Conservation (phyloP, 140 eudicot genomes). For the Flaveria floridana region DNA sequence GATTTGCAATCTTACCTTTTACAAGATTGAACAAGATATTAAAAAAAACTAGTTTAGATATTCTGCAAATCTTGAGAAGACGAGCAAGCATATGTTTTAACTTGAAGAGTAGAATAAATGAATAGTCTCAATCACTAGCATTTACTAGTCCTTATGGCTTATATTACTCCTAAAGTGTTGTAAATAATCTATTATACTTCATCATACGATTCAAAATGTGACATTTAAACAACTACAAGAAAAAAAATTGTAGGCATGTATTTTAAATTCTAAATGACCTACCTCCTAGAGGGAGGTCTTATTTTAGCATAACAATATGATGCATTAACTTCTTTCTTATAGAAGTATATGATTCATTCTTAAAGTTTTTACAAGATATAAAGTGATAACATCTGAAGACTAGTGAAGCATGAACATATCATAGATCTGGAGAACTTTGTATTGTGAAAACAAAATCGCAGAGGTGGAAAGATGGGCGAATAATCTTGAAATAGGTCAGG, state of each 20-base stretch:
- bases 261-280: background rate
- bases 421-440: background rate
- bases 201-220: slow-evolving; percentile 4
- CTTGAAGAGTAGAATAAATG: background rate
- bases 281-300: background rate
- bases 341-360: background rate
- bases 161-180: slow-evolving; percentile 6
- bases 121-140: background rate
- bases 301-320: background rate
- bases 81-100: background rate
- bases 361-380: background rate
- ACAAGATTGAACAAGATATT: background rate
- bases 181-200: background rate
- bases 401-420: slow-evolving; percentile 7
- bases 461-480: background rate
- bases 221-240: background rate
- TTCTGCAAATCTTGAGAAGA: background rate
- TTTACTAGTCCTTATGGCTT: background rate
- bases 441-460: background rate
- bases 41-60: background rate
- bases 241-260: background rate
- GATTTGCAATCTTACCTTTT: background rate
- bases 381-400: background rate
- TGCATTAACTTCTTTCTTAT: background rate
- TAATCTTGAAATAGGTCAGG: background rate